Conservation (phyloP, 805 yeast species). For the Starmerella apicola region DNA sequence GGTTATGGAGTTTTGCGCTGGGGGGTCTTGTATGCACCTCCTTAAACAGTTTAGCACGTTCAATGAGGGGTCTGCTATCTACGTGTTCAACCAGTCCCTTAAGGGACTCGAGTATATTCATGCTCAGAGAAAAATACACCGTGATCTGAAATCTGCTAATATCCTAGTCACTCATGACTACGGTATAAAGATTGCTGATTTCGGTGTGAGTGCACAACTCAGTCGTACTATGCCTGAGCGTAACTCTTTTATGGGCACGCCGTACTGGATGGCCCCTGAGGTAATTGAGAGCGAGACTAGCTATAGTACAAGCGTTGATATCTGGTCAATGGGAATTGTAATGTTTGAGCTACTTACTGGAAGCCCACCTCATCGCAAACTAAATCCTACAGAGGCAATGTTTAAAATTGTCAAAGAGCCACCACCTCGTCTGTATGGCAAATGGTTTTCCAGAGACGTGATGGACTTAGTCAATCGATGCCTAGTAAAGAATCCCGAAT, state of each 20-base stretch:
- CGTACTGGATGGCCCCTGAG: slow-evolving; percentile 99
- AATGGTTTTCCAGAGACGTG: slow-evolving; percentile 21
- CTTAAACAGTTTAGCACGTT: slow-evolving; percentile 43
- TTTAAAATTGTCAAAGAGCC: slow-evolving; percentile 52
- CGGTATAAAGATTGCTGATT: slow-evolving; percentile 71
- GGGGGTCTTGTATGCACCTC: slow-evolving; percentile 73
- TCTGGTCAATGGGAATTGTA: slow-evolving; percentile 94
- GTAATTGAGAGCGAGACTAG: slow-evolving; percentile 51
- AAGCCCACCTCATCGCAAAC: slow-evolving; percentile 60
- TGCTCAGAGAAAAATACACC: slow-evolving; percentile 60
- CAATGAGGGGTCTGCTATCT: slow-evolving; percentile 48
- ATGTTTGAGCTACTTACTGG: slow-evolving; percentile 77
- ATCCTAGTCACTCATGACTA: slow-evolving; percentile 62
- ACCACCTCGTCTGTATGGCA: slow-evolving; percentile 38
- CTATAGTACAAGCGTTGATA: slow-evolving; percentile 81
- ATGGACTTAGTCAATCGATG: slow-evolving; percentile 53
- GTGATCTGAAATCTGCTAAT: slow-evolving; percentile 87
- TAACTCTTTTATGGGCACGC: slow-evolving; percentile 85
- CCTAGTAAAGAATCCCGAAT: slow-evolving; percentile 49
- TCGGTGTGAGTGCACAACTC: slow-evolving; percentile 84
- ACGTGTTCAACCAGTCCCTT: slow-evolving; percentile 50
- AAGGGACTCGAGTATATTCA: slow-evolving; percentile 70
- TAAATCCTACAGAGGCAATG: slow-evolving; percentile 67
- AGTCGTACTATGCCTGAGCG: slow-evolving; percentile 40
- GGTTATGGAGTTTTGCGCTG: slow-evolving; percentile 91